Conservation (phyloP, 441 rosid genomes). For the Erysimum pusillum region DNA sequence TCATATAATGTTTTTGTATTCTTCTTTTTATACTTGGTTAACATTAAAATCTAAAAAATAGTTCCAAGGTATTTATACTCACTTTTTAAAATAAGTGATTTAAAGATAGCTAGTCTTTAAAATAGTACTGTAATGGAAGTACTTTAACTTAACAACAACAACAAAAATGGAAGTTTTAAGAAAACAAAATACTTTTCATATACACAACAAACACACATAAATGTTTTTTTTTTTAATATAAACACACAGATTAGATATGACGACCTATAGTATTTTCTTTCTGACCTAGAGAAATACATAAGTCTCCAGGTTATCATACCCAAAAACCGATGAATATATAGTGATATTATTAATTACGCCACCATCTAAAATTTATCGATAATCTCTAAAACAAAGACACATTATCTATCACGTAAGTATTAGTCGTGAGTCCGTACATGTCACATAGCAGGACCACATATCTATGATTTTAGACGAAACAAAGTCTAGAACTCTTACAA, state of each 20-base stretch:
- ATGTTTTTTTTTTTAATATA: neutral
- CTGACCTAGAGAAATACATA: constrained; percentile 8
- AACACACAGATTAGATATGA: constrained; percentile 5
- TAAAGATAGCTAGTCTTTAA: too few species aligned
- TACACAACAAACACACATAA: neutral
- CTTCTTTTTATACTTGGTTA: neutral
- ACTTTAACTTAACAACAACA: neutral
- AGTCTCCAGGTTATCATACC: constrained; percentile 2
- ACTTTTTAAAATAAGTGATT: neutral
- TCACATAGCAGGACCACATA: constrained; percentile 46
- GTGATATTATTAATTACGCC: constrained; percentile 19
- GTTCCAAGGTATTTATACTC: neutral
- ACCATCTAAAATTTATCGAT: constrained; percentile 18
- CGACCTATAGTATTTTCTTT: neutral
- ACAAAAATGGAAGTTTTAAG: neutral
- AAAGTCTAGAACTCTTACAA: constrained; percentile 33
- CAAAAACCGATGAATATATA: neutral
- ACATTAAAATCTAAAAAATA: neutral
- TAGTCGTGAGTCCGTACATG: constrained; percentile 44
- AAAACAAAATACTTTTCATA: neutral
- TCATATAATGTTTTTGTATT: neutral
- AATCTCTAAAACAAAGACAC: constrained; percentile 19
- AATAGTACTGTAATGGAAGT: neutral
- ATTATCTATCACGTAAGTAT: constrained; percentile 5
- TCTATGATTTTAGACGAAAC: constrained; percentile 21